Evolutionary conservation across 2,329 filamentous ascomycete species (phyloP).

Genomic region (Colletotrichum sp.): DNA sequence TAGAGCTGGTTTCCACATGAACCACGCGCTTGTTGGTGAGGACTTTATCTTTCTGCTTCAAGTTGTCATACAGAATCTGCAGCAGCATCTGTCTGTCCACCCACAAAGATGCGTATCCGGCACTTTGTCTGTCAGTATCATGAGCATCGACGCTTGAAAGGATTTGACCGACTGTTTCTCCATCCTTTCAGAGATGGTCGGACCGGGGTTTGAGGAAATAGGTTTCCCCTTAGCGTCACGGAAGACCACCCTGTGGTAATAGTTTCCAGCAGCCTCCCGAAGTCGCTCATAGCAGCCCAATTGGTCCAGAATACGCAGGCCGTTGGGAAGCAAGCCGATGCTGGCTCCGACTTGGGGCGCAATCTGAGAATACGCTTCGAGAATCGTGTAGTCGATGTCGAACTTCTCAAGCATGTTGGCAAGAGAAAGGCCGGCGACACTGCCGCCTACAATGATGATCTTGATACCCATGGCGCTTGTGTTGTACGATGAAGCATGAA

Average conservation of each 20-base stretch:
- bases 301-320: conserved; percentile 53
- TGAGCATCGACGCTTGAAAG: fast-evolving
- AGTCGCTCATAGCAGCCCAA: conserved; percentile 37
- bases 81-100: conserved; percentile 41
- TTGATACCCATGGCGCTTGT: conserved; percentile 28
- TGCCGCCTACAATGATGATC: conserved; percentile 55
- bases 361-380: conserved; percentile 47
- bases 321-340: conserved; percentile 49
- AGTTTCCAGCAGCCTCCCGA: conserved; percentile 23
- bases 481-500: not conserved
- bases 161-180: not conserved
- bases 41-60: conserved; percentile 31
- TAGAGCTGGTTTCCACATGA: not conserved
- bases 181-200: not conserved
- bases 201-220: conserved; percentile 5
- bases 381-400: conserved; percentile 52
- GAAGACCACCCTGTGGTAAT: not conserved
- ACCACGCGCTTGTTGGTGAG: conserved; percentile 17
- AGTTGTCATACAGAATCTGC: conserved; percentile 35
- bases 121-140: not conserved
- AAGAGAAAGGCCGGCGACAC: conserved; percentile 45
- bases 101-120: conserved; percentile 35
- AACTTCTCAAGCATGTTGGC: conserved; percentile 45
- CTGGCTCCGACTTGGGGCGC: conserved; percentile 51
- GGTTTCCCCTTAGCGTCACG: conserved; percentile 13